Base-by-base conservation (phyloP, 2,329 filamentous ascomycete genomes). In the Arthrobotrys sinensis region DNA sequence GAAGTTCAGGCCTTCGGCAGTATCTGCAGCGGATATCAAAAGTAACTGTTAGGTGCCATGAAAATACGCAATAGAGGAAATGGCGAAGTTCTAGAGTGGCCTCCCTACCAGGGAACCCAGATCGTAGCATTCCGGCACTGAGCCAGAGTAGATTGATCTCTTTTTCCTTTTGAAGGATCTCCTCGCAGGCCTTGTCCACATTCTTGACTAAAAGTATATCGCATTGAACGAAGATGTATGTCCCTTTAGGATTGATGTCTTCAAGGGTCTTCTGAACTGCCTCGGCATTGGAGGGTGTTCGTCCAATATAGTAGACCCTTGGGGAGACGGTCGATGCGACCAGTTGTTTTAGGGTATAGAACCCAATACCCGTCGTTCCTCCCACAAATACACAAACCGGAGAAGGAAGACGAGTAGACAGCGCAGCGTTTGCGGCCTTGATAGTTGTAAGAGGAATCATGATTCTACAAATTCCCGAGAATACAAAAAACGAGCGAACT, bases 131-230 rank as follows among this genome's bases (percentile, higher is more conserved):
- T 2, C 88, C 88, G 1, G 85, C 85, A 0, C 85, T 88, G 66
- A 89, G 84, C 80, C 89, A 88, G 0, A 90, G 82, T 2, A 89
- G 82, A 81, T 90, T 89, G 75, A 91, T 85, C 28, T 85, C 85
- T 43, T 83, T 82, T 81, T 90, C 88, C 76, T 86, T 86, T 34
- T 82, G 81, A 75, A 83, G 84, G 71, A 91, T 88, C 64, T 88
- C 85, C 5, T 83, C 82, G 81, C 87, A 89, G 1, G 86, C 84
- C 5, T 84, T 82, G 79, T 89, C 87, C 1, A 88, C 87, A 24
- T 85, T 85, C 14, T 81, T 82, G n/a, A 89, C 80, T 43, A 88
- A 82, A 34, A 85, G 85, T 2, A 87, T 83, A 76, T 89, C 86
- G n/a, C 83, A 83, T 46, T 83, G 80, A 16, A 87, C 81, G 81